phyloP scores from a whole-genome alignment of 805 yeast genomes.

The Trichomonascus vanleenenianus region DNA sequence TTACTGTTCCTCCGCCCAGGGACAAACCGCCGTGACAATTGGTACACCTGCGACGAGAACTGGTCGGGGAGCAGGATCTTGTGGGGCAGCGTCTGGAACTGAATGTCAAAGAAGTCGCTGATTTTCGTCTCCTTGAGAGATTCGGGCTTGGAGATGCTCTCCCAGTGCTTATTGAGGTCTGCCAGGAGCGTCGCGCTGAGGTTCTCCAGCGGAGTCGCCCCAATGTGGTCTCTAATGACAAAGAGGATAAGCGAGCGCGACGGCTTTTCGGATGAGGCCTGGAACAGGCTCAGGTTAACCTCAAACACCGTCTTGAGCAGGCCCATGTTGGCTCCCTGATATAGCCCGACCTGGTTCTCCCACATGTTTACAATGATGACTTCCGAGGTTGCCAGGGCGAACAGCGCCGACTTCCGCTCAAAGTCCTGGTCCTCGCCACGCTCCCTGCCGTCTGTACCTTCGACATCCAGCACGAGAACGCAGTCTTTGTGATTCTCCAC shows the following conservation, averaged over 20 bases:
- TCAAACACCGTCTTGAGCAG: constrained; percentile 91
- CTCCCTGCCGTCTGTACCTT: constrained; percentile 97
- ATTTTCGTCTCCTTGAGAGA: constrained; percentile 48
- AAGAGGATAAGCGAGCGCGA: constrained; percentile 41
- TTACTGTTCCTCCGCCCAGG: constrained; percentile 35
- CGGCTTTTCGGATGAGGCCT: constrained; percentile 45
- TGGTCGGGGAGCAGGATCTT: constrained; percentile 72
- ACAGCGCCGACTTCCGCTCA: constrained; percentile 91
- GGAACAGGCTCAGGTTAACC: constrained; percentile 82
- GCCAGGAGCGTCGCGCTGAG: constrained; percentile 58
- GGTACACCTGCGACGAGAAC: constrained; percentile 52
- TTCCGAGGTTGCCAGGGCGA: constrained; percentile 89
- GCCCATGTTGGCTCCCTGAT: constrained; percentile 98
- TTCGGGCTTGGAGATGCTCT: constrained; percentile 61
- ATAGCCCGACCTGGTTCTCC: constrained; percentile 95
- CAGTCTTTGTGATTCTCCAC: constrained; percentile 23
- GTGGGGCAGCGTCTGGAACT: constrained; percentile 77
- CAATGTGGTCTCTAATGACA: constrained; percentile 89
- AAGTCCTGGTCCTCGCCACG: constrained; percentile 98
- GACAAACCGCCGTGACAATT: constrained; percentile 57
- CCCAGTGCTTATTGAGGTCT: constrained; percentile 78
- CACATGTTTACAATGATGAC: constrained; percentile 86
- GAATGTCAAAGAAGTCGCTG: constrained; percentile 75
- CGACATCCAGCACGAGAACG: constrained; percentile 89
- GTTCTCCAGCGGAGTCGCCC: constrained; percentile 72